Percentiles rank a stretch among this genome's conserved stretches.
Evolutionary conservation across 148 eudicot genomes (phyloP).

Genomic region (Rhododendron kiyosumense): DNA sequence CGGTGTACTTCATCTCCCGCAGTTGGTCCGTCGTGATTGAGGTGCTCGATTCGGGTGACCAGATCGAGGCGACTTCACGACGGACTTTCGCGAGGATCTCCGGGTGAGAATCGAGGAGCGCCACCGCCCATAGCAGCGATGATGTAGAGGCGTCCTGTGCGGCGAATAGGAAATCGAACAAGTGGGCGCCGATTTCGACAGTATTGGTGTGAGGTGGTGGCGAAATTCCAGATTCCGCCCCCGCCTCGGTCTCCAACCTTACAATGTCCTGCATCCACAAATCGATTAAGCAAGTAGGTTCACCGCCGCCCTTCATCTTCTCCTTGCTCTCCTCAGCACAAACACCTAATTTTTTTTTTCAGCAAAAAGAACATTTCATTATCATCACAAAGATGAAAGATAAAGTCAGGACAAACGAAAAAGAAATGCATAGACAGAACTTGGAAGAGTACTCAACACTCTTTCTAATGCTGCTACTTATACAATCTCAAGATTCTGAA

Average conservation of each 20-base stretch:
- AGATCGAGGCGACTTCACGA: slow-evolving; percentile 38
- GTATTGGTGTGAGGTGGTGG: slow-evolving; percentile 30
- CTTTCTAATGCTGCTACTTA: too few species aligned
- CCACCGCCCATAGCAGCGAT: slow-evolving; percentile 78
- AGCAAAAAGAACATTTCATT: too few species aligned
- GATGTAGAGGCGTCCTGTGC: slow-evolving; percentile 89
- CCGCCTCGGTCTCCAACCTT: slow-evolving; percentile 28
- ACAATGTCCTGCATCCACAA: slow-evolving; percentile 76
- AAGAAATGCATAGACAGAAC: too few species aligned
- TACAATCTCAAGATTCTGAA: too few species aligned
- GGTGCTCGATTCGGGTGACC: slow-evolving; percentile 36
- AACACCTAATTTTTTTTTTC: slow-evolving; percentile 11
- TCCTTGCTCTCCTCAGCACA: slow-evolving; percentile 52
- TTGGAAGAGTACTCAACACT: too few species aligned
- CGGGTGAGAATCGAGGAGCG: slow-evolving; percentile 58
- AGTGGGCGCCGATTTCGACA: slow-evolving; percentile 46
- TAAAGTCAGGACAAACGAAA: too few species aligned
- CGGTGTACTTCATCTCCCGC: slow-evolving; percentile 61
- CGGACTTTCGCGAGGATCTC: slow-evolving; percentile 49
- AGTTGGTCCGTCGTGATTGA: slow-evolving; percentile 52
- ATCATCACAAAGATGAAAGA: too few species aligned
- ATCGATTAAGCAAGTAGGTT: slow-evolving; percentile 66
- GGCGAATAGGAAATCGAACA: slow-evolving; percentile 80
- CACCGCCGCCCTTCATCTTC: slow-evolving; percentile 32
- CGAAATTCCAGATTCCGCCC: slow-evolving; percentile 1